Base-by-base conservation (phyloP, 2,329 filamentous ascomycete species). In the Epichloe coenophiala region DNA sequence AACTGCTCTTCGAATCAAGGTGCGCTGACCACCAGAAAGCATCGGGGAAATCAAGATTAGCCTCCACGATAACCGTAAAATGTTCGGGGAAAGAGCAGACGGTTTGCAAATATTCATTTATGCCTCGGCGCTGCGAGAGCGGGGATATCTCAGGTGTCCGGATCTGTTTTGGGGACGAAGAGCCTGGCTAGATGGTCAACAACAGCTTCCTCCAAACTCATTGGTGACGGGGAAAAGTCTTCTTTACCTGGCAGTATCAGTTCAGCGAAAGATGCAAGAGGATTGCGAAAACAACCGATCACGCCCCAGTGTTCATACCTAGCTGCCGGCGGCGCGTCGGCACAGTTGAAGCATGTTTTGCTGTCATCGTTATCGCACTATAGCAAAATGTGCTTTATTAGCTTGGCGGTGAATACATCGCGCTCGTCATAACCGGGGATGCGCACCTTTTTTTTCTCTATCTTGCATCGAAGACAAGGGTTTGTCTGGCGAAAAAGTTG, bases 11-110 rank as follows among this genome's bases (percentile, higher is more conserved):
- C n/a, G 61, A 53, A 42, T 62, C 69, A 23, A 75, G 61, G 54
- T 77, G 71, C 45, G 76, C 74, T 15, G 71, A 74, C 73, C 74
- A 77, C 77, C 77, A 80, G 57, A 80, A 80, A 2, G 68, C 69
- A 55, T 80, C 77, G 35, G 74, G 67, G 50, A 76, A 78, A 56
- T 80, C 77, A 3, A 77, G 59, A 49, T 71, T 68, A 4, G 62
- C 58, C 49, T 68, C 68, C 15, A 74, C 71, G 52, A 70, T 61
- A n/a, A 68, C 64, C 1, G 65, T 58, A 27, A 68, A 63, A 12
- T 67, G 63, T n/a, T 64, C 60, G n/a, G 65, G 61, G 19, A 72
- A 61, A 13, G 67, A 63, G 50, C 74, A 77, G 1, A 65, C 64
- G 13, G 68, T 65, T 45, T 77, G 68, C 9, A 80, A 63, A 51